Percentiles rank a stretch among this genome's conserved stretches.
phyloP scores from a whole-genome alignment of 1,284 basidiomycete species.

The Porogramme epimiltina region DNA sequence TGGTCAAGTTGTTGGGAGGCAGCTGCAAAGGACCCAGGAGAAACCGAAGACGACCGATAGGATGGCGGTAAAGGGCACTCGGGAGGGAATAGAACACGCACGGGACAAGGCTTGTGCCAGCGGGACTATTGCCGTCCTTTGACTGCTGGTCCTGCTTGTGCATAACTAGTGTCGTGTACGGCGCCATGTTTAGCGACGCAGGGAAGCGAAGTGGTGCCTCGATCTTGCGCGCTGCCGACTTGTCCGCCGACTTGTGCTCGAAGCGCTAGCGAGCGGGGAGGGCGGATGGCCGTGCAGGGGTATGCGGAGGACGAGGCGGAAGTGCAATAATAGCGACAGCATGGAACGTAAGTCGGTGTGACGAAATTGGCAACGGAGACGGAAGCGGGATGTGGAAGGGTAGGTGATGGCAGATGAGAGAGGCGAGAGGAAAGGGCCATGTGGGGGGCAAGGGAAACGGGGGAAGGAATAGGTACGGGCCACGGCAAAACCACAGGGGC shows the following conservation, averaged over 20 bases:
- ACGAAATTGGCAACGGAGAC: constrained; percentile 2
- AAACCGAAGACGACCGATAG: too few relatives aligned
- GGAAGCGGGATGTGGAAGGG: not conserved
- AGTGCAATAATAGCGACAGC: not conserved
- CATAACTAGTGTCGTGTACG: constrained; percentile 74
- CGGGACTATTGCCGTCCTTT: constrained; percentile 26
- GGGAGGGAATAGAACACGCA: constrained; percentile 29
- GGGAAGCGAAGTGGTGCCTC: constrained; percentile 87
- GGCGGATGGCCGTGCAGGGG: not conserved
- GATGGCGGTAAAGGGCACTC: too few relatives aligned
- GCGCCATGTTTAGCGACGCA: constrained; percentile 83
- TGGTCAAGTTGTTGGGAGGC: too few relatives aligned
- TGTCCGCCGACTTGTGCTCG: constrained; percentile 83
- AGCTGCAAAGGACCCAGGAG: too few relatives aligned
- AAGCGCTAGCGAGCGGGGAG: constrained; percentile 65
- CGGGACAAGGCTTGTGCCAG: constrained; percentile 29
- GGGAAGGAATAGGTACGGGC: not conserved
- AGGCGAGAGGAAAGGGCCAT: not conserved
- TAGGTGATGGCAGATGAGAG: not conserved
- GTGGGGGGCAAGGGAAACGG: not conserved
- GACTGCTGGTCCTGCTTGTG: constrained; percentile 50
- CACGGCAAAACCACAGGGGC: not conserved
- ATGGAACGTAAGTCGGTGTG: not conserved
- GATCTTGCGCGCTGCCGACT: constrained; percentile 77
- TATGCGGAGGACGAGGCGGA: not conserved